Evolutionary conservation across 2,329 filamentous ascomycete genomes (phyloP), one percentile per base, ranked within the genome.

Genomic region (Cordyceps cicadae): DNA sequence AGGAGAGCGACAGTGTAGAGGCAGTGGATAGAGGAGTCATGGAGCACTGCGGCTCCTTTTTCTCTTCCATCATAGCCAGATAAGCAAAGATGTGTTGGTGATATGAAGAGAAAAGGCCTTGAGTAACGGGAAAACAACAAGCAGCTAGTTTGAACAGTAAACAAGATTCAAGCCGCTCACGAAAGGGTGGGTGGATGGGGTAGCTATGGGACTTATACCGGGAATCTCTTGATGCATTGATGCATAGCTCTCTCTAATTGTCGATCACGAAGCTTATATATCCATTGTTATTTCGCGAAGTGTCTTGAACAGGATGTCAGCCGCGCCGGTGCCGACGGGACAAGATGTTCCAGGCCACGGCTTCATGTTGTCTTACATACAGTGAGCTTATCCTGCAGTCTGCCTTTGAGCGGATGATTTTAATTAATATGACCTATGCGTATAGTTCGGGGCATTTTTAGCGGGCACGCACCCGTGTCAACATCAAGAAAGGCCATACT

Each of bases 321-420:
- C 58, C 58, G 58, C 48, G 1, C 51, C 58, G 58, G 58, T 19
- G 14, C 50, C 58, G 50, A 60, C 21, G 50, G 19, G 19, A 14
- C 34, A 37, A 46, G 19, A 24, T 26, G 37, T 21, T 29, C 37
- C 26, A 41, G 21, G n/a, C 39, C 21, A 19, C 6, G 8, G 41
- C 24, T 34, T 57, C 26, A 9, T 48, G 29, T 26, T 39, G 58
- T 60, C 58, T 60, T 54, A 54, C 58, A 54, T 43, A 17, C 11
- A 3, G 11, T 45, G 29, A 21, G 29, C 41, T 48, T 21, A 39
- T 54, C 15, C 34, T 41, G 43, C 21, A 37, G 41, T 26, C n/a
- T 34, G 45, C 51, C 51, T 43, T 43, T 6, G 9, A 53, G 14
- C 17, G 7, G 51, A 39, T 43, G n/a, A 37, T 39, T 39, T 52